Evolutionary conservation across 306 rosid species (phyloP), one percentile per base, ranked within the genome.

Genomic region (Bauhinia variegata): DNA sequence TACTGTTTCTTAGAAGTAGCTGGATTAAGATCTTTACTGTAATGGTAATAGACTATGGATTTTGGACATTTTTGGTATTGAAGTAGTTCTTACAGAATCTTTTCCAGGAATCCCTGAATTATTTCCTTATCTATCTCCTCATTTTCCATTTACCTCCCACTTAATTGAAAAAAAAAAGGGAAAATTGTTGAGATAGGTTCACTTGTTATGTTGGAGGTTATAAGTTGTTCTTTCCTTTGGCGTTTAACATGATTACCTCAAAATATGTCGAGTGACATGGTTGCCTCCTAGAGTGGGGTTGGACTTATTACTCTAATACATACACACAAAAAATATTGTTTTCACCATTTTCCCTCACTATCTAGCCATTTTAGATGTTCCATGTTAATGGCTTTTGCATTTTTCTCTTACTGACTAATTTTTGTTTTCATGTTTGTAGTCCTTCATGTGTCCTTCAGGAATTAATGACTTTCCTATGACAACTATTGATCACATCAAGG

Each of bases 371-470:
- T 5, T n/a, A 42, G 15, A 39, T 34, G 39, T 58, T 58, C 58
- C 33, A 43, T 52, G 54, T 28, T 54, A 65, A 44, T 28, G 46
- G 46, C 60, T 61, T 18, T 19, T 55, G 33, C 11, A 38, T 48
- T 46, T 36, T 63, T 67, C 36, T 48, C 52, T 74, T 65, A 82
- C 71, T 74, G 68, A 82, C 71, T 32, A 8, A 15, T 53, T 54
- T 46, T 55, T 38, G 16, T 37, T 12, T 44, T 70, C 63, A 36
- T 67, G 33, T 72, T 81, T 78, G 88, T 63, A 92, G 98, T 86
- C 96, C 56, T 92, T 92, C 69, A 89, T 92, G 98, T 89, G 96
- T 73, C 98, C 98, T 71, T 92, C 98, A 1, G 98, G 98, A 79
- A 89, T 92, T 75, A 0, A 86, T 37, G 98, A 92, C 80, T 92